phyloP scores from a whole-genome alignment of 164 flowering plant species.

The Liriodendron chinense region DNA sequence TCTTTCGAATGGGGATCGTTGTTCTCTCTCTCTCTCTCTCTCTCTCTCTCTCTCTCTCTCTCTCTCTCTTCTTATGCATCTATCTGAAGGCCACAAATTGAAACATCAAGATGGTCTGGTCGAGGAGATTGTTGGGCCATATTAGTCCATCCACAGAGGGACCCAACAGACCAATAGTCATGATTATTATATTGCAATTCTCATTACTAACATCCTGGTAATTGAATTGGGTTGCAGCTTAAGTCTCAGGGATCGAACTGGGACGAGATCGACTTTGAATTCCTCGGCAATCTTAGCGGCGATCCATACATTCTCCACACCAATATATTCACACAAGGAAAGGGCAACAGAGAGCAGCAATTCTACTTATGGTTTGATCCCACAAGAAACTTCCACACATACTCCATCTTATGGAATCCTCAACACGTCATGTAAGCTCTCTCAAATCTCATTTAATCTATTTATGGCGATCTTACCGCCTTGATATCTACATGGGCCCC shows the following conservation, averaged over 20 bases:
- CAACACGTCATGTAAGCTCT: constrained; percentile 3
- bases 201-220: not conserved
- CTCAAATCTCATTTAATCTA: too few relatives aligned
- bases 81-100: too few relatives aligned
- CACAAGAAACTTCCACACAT: constrained; percentile 3
- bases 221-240: constrained; percentile 5
- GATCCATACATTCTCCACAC: constrained; percentile 12
- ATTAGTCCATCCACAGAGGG: too few relatives aligned
- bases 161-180: too few relatives aligned
- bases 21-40: too few relatives aligned
- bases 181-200: not conserved
- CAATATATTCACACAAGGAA: constrained; percentile 10
- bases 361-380: constrained; percentile 16
- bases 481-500: too few relatives aligned
- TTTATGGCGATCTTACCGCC: too few relatives aligned
- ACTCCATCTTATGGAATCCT: constrained; percentile 15
- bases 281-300: constrained; percentile 10
- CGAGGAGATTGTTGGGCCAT: not conserved
- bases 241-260: constrained; percentile 4
- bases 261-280: constrained; percentile 14
- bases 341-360: constrained; percentile 12
- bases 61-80: too few relatives aligned
- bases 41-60: too few relatives aligned
- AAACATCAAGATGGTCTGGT: not conserved
- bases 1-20: too few relatives aligned